phyloP scores from a whole-genome alignment of 1,284 basidiomycete genomes.

The Takashimella koratensis region DNA sequence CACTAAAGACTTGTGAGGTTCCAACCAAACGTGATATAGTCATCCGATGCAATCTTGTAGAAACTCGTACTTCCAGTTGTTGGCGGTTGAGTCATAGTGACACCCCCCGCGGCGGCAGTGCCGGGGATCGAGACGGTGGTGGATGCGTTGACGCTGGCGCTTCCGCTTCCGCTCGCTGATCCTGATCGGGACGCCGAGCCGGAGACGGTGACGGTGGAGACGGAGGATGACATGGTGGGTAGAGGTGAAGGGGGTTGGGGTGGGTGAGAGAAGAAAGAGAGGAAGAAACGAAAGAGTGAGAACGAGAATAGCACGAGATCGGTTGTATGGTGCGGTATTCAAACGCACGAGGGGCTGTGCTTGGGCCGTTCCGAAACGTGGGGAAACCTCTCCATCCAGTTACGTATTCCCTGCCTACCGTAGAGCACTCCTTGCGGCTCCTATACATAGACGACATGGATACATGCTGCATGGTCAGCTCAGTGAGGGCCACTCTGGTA shows the following conservation, averaged over 20 bases:
- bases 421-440: too few species aligned
- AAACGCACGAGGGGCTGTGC: too few species aligned
- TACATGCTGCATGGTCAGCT: too few species aligned
- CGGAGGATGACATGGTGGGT: conserved; percentile 5
- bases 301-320: too few species aligned
- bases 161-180: too few species aligned
- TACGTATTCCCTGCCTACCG: too few species aligned
- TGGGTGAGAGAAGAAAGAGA: neutral
- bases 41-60: conserved; percentile 76
- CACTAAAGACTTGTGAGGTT: conserved; percentile 69
- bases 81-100: conserved; percentile 60
- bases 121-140: conserved; percentile 39
- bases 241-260: neutral
- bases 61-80: conserved; percentile 69
- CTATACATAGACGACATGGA: too few species aligned
- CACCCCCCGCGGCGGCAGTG: conserved; percentile 45
- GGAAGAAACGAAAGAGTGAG: neutral
- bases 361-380: too few species aligned
- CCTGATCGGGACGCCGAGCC: neutral
- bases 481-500: too few species aligned
- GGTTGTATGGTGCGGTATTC: too few species aligned
- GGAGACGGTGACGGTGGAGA: neutral
- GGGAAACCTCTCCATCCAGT: too few species aligned
- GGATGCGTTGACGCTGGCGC: conserved; percentile 7
- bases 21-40: conserved; percentile 86